Percentiles rank a stretch among this genome's conserved stretches.
Evolutionary conservation across 805 yeast genomes (phyloP).

Genomic region (Lipomyces sp.): DNA sequence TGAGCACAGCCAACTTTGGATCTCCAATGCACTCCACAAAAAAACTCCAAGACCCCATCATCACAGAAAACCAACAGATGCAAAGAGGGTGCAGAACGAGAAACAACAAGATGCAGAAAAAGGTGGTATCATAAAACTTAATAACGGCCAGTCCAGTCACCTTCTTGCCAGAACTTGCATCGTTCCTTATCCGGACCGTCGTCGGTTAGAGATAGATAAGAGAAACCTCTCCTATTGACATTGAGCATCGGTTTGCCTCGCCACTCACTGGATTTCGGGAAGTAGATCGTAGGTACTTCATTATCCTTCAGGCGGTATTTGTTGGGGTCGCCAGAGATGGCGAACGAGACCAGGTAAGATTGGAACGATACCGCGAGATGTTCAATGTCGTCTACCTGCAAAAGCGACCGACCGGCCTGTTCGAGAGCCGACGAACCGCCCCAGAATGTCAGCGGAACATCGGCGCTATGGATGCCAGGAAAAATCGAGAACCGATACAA

Average conservation of each 20-base stretch:
- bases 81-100: too few species aligned
- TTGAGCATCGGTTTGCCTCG: slow-evolving; percentile 25
- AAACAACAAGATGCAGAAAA: not conserved
- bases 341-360: slow-evolving; percentile 28
- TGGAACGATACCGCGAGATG: slow-evolving; percentile 28
- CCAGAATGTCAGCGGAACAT: slow-evolving; percentile 31
- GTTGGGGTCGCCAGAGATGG: slow-evolving; percentile 33
- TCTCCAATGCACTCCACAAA: not conserved
- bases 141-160: slow-evolving; percentile 31
- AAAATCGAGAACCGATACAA: slow-evolving; percentile 30
- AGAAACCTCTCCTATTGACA: slow-evolving; percentile 11
- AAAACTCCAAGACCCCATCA: not conserved
- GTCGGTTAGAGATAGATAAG: slow-evolving; percentile 7
- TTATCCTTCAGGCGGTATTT: slow-evolving; percentile 1
- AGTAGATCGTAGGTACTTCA: slow-evolving; percentile 2
- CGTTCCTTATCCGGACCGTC: slow-evolving; percentile 20
- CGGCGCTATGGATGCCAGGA: slow-evolving; percentile 32
- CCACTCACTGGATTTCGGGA: slow-evolving; percentile 19
- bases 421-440: slow-evolving; percentile 8
- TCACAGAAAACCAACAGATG: not conserved
- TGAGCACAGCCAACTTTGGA: not conserved
- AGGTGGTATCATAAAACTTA: not conserved
- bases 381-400: not conserved
- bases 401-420: not conserved
- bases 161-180: slow-evolving; percentile 32